A percentile compares a stretch with the other conserved stretches of the same genome.
These are phyloP conservation scores for Exsudoporus floridanus DNA, from an alignment of 1,284 basidiomycete genomes.

Conservation along the genomic window DNA sequence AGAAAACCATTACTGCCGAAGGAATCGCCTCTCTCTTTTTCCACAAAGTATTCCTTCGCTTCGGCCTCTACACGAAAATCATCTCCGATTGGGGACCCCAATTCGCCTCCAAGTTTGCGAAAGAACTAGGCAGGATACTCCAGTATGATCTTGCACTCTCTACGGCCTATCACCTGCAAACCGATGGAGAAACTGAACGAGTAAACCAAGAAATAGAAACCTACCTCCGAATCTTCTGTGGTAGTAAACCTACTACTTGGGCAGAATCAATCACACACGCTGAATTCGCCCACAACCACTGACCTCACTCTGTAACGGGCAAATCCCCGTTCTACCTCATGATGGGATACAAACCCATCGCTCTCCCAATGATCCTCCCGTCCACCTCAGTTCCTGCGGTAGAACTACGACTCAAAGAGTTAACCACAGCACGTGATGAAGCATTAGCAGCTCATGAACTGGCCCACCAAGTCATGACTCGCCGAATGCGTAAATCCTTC, in stretches of 20 bases:
- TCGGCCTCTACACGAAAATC: not conserved
- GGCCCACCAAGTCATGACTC: no score
- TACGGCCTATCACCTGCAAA: not conserved
- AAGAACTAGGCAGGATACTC: no score
- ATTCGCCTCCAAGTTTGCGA: no score
- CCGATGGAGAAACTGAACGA: not conserved
- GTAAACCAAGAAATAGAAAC: not conserved
- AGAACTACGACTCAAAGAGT: no score
- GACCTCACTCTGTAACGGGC: not conserved
- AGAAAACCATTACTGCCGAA: not conserved
- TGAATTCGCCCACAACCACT: not conserved
- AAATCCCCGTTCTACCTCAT: not conserved
- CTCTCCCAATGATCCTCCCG: no score
- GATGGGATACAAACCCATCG: no score
- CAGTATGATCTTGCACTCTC: no score
- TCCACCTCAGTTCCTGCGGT: no score
- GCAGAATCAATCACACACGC: not conserved
- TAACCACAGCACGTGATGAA: no score
- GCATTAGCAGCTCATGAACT: no score
- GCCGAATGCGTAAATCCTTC: no score
- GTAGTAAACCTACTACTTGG: not conserved
- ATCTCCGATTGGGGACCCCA: no score
- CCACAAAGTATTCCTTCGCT: not conserved
- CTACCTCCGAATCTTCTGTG: not conserved
- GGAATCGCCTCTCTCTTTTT: not conserved